Evolutionary conservation across 306 rosid genomes (phyloP).

Genomic region (Carpinus viminea): DNA sequence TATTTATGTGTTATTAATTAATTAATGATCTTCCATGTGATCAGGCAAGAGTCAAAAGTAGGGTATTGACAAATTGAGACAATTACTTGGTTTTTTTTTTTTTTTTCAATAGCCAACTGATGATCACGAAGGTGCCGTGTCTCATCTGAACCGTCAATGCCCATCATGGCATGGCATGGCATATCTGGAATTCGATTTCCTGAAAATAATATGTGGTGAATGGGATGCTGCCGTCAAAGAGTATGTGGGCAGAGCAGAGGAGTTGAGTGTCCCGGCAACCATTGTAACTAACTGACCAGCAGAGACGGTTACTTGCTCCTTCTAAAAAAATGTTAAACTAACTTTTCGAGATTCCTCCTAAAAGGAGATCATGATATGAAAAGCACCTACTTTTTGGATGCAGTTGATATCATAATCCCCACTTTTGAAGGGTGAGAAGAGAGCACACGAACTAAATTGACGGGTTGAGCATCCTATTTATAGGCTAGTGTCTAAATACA

Average conservation of each 20-base stretch:
- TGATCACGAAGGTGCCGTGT: constrained; percentile 1
- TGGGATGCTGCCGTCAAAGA: no score
- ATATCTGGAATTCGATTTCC: constrained; percentile 14
- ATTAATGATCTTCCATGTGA: background rate
- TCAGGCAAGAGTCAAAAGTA: constrained; percentile 2
- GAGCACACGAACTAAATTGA: background rate
- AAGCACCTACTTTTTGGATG: constrained; percentile 4
- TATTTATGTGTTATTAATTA: no score
- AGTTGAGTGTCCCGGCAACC: no score
- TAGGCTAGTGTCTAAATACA: no score
- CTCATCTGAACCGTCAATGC: background rate
- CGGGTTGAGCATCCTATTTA: no score
- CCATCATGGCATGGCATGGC: background rate
- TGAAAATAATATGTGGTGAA: background rate
- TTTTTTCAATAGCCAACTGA: background rate
- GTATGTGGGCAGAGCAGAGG: no score
- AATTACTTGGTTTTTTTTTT: background rate
- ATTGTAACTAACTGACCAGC: no score
- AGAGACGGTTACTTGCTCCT: no score
- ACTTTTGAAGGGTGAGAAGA: background rate
- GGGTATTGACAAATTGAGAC: no score
- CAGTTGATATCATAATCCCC: background rate
- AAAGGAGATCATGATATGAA: background rate
- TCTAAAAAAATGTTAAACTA: background rate
- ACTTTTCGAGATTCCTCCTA: background rate